Percentiles rank a stretch among this genome's conserved stretches.
phyloP scores from a whole-genome alignment of 2,329 filamentous ascomycete genomes.

The Orbilia quercus region DNA sequence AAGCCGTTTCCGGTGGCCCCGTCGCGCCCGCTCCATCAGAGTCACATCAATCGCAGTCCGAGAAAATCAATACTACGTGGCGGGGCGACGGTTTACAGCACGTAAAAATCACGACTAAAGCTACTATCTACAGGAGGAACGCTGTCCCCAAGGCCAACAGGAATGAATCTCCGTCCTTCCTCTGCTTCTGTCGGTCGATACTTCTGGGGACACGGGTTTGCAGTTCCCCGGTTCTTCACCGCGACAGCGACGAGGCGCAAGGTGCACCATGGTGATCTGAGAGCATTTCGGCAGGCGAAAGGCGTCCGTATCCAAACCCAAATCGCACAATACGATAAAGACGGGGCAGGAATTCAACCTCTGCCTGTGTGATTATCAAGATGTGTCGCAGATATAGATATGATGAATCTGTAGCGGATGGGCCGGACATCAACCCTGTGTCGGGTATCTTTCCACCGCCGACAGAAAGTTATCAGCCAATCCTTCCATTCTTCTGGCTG shows the following conservation, averaged over 20 bases:
- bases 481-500: not conserved
- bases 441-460: not conserved
- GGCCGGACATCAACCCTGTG: not conserved
- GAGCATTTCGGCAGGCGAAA: constrained; percentile 17
- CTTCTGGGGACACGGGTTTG: constrained; percentile 34
- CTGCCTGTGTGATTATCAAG: not conserved
- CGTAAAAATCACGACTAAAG: constrained; percentile 35
- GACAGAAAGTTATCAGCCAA: not conserved
- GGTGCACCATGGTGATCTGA: constrained; percentile 27
- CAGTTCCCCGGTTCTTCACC: constrained; percentile 7
- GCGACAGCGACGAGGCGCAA: not conserved
- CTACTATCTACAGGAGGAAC: constrained; percentile 45
- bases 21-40: constrained; percentile 18
- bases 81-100: constrained; percentile 31
- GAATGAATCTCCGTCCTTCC: constrained; percentile 2
- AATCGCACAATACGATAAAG: not conserved
- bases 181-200: constrained; percentile 16
- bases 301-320: not conserved
- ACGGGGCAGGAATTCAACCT: not conserved
- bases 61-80: no score
- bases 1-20: no score
- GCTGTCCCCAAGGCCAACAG: not conserved
- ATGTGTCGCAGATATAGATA: no score
- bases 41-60: no score
- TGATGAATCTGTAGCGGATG: no score